Conservation (phyloP, 176 grass and related monocot species). For the sorghum (Sorghum bicolor) region DNA sequence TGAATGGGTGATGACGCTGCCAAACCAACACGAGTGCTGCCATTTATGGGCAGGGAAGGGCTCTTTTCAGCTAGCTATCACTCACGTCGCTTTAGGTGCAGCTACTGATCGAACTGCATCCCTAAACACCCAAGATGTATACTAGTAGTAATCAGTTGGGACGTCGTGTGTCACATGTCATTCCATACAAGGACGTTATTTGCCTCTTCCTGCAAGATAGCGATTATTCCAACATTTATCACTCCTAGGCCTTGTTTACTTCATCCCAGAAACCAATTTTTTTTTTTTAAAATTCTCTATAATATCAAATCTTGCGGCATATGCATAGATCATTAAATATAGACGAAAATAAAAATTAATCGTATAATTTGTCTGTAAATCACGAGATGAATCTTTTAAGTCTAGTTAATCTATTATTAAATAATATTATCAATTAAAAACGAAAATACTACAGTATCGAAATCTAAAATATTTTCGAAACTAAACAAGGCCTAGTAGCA, state of each 20-base stretch:
- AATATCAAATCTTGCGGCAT: no score
- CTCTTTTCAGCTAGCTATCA: neutral
- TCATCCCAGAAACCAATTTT: no score
- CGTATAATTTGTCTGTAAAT: no score
- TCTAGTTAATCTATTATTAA: no score
- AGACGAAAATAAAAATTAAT: no score
- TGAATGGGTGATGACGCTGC: neutral
- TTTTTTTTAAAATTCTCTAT: no score
- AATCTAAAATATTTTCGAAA: no score
- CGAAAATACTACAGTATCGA: no score
- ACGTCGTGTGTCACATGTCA: neutral
- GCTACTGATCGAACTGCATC: neutral
- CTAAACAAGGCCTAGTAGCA: no score
- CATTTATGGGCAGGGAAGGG: neutral
- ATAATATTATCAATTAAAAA: no score
- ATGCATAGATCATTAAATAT: no score
- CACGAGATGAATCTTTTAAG: no score
- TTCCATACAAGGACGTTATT: neutral
- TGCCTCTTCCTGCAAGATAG: constrained; percentile 3
- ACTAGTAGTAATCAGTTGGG: neutral
- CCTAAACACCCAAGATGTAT: neutral
- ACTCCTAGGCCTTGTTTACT: neutral
- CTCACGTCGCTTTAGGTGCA: neutral
- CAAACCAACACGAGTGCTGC: neutral
- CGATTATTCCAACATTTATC: neutral